Base-by-base conservation (phyloP, 345 rosid species). In the Sonneratia caseolaris region DNA sequence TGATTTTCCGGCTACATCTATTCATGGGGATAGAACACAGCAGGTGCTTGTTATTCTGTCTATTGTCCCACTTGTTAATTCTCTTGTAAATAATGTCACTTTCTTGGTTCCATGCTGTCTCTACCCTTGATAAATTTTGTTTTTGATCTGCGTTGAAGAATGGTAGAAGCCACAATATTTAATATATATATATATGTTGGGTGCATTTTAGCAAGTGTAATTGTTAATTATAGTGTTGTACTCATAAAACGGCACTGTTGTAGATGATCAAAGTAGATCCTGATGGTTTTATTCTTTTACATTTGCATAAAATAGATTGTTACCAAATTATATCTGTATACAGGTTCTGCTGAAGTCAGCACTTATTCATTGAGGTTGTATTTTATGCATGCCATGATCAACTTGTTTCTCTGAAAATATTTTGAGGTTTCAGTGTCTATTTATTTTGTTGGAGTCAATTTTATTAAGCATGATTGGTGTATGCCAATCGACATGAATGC, bases 21-120 rank as follows among this genome's bases (percentile, higher is more conserved):
- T 95, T 75, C 99, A 95, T 76, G 99, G 98, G 72, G 98, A 94
- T 79, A 86, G 98, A 86, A 66, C 91, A 71, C 98, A 94, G 73
- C 98, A 94, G 99, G 87, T 84, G 22, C 37, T 57, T 72, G 37
- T 65, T 40, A 22, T 5, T 27, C 37, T 71, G 18, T 5, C 45
- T 70, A n/a, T 70, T 40, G 43, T 27, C 1, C 32, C 32, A 27
- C 32, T 27, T 27, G 32, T 27, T 27, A 27, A 27, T 27, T 27
- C 32, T 27, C 32, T 27, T 27, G 32, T 27, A 27, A 27, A 27
- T 27, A 27, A 27, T 27, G 32, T 21, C 69, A 37, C 69, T 5
- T 3, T 67, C 40, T 18, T 37, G n/a, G 9, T 5, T 8, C 1
- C 22, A 55, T 18, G 61, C 61, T 61, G 37, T 27, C 32, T 9